Percentiles rank a stretch among this genome's conserved stretches.
These are phyloP conservation scores for Tricholoma matsutake DNA, from an alignment of 768 basidiomycete genomes.

Conservation along the genomic window DNA sequence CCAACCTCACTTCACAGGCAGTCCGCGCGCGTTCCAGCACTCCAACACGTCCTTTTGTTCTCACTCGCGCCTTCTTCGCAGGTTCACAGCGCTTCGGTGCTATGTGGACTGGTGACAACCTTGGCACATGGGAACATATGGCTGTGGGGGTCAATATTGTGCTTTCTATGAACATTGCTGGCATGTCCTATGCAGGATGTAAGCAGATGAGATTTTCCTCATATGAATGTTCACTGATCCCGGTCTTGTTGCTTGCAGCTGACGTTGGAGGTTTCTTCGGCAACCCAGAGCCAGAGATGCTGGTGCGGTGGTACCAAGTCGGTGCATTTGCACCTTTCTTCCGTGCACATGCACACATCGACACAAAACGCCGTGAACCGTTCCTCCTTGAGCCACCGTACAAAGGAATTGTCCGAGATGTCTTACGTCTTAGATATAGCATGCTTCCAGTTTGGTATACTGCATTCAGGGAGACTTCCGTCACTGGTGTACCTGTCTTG, in stretches of 20 bases:
- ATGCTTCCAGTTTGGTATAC: conserved; percentile 96
- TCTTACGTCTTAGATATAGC: conserved; percentile 78
- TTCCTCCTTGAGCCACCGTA: conserved; percentile 89
- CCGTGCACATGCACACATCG: conserved; percentile 97
- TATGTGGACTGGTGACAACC: conserved; percentile 99
- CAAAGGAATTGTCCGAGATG: conserved; percentile 76
- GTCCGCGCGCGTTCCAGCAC: conserved; percentile 71
- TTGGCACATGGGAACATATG: conserved; percentile 98
- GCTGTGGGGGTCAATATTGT: conserved; percentile 92
- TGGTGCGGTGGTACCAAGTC: conserved; percentile 96
- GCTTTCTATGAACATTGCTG: conserved; percentile 80
- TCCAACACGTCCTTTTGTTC: conserved; percentile 87
- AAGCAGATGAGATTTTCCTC: conserved; percentile 27
- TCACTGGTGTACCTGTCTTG: conserved; percentile 78
- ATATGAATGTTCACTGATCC: not conserved
- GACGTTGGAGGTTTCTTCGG: conserved; percentile 99
- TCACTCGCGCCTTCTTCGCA: conserved; percentile 92
- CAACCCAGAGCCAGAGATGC: conserved; percentile 91
- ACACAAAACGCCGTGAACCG: conserved; percentile 96
- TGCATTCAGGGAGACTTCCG: conserved; percentile 87
- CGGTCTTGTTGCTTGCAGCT: conserved; percentile 44
- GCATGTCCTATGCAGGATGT: conserved; percentile 93
- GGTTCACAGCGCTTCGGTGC: conserved; percentile 96
- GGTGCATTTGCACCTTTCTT: conserved; percentile 97
- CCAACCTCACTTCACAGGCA: conserved; percentile 81